phyloP scores from a whole-genome alignment of 2,329 filamentous ascomycete genomes.

The Trichoderma breve region DNA sequence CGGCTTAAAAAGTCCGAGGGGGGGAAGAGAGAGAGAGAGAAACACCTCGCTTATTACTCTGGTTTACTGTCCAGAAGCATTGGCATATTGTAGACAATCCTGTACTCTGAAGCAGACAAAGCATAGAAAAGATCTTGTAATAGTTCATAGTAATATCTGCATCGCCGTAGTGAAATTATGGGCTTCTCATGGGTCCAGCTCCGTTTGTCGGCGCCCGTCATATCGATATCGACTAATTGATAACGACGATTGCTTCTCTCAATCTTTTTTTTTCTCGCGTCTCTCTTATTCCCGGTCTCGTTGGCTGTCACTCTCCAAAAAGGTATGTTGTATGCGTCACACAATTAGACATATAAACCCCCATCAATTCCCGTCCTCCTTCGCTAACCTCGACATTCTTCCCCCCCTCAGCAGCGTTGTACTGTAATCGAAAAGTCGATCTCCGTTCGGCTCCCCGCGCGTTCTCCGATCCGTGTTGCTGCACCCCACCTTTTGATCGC shows the following conservation, averaged over 20 bases:
- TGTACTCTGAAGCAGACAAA: neutral
- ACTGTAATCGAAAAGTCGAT: slow-evolving; percentile 2
- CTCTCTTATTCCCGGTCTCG: neutral
- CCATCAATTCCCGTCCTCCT: neutral
- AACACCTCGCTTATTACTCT: neutral
- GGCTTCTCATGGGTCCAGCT: slow-evolving; percentile 6
- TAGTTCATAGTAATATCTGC: neutral
- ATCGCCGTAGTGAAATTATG: neutral
- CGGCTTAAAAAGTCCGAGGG: neutral
- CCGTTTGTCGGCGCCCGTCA: slow-evolving; percentile 10
- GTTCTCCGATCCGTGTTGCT: slow-evolving; percentile 16
- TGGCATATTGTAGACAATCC: neutral
- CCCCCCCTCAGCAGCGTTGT: neutral
- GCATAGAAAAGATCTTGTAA: neutral
- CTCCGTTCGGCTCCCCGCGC: slow-evolving; percentile 20
- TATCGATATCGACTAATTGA: slow-evolving; percentile 4
- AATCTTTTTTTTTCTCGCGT: neutral
- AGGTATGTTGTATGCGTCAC: neutral
- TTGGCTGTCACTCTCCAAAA: neutral
- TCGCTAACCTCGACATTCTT: neutral
- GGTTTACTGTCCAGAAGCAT: neutral
- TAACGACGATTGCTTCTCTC: neutral
- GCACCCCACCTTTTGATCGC: slow-evolving; percentile 13
- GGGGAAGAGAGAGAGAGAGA: neutral
- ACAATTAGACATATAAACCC: neutral